Evolutionary conservation across 768 basidiomycete genomes (phyloP), one percentile per base, ranked within the genome.

Genomic region (Naganishia randhawae): DNA sequence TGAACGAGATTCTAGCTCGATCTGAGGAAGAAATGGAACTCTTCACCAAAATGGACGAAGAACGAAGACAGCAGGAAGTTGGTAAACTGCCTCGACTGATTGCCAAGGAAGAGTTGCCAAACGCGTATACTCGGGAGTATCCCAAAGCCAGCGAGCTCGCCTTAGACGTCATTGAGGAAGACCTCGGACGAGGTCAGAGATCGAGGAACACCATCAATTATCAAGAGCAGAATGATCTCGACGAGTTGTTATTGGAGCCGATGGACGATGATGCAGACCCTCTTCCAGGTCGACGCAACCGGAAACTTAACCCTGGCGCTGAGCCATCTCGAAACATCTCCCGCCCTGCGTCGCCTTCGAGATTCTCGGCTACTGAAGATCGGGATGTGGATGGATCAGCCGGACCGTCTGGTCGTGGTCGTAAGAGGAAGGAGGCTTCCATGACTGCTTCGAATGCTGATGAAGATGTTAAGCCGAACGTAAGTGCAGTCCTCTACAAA

Each of bases 1-100:
- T 99, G 69, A 99, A 99, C 80, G 89, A 91, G 75, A 84, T 97
- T 68, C 87, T 99, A 66, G 86, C 93, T 17, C 88, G 96, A 63
- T 85, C 83, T 11, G 95, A 97, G 4, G 82, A 88, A 1, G 96
- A 98, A 79, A 81, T 82, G 3, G 83, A 75, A 10, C 80, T 90
- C 67, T 99, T 94, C 85, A 84, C 88, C 0, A 83, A 87, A 66
- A 87, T 98, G 84, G 96, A 98, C 76, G 70, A 84, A 27, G 84
- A 91, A 73, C 86, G 96, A 50, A 89, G 90, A 51, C 86, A 86
- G 17, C 87, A 88, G 29, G 82, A 83, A 3, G 95, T 92, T 92
- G 85, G 86, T 31, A 83, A 88, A 0, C 92, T 90, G 0, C 84
- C 81, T 62, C 84, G 84, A 0, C 85, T 99, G 33, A 89, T 98